Percentiles rank a stretch among this genome's conserved stretches.
phyloP scores from a whole-genome alignment of 2,329 filamentous ascomycete species.

The Amylocarpus encephaloides region DNA sequence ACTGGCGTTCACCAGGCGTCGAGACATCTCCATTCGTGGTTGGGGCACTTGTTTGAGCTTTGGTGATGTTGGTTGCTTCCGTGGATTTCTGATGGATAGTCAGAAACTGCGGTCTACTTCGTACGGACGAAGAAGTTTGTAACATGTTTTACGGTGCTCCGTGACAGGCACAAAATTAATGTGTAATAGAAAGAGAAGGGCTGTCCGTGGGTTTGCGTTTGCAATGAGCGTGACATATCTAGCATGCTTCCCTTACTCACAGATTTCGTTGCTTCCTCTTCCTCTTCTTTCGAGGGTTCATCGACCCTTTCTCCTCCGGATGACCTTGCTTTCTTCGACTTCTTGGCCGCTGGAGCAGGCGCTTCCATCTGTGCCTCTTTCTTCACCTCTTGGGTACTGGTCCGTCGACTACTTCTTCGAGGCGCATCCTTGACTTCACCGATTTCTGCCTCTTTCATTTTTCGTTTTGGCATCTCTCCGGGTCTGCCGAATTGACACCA shows the following conservation, averaged over 20 bases:
- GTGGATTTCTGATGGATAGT: constrained; percentile 2
- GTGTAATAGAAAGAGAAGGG: no score
- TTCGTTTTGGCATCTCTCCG: constrained; percentile 25
- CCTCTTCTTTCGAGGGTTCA: neutral
- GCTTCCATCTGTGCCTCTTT: constrained; percentile 6
- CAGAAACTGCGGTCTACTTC: neutral
- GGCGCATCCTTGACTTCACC: constrained; percentile 14
- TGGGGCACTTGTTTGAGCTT: constrained; percentile 1
- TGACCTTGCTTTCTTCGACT: constrained; percentile 6
- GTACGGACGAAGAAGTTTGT: neutral
- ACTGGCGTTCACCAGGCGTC: constrained; percentile 38
- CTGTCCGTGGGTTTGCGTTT: no score
- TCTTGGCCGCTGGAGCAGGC: constrained; percentile 6
- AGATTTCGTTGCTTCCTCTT: no score
- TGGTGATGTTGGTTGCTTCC: neutral
- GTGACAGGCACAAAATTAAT: neutral
- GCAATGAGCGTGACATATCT: no score
- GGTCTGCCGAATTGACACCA: no score
- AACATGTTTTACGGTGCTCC: neutral
- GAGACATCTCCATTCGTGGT: neutral
- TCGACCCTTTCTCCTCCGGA: neutral
- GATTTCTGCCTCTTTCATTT: constrained; percentile 17
- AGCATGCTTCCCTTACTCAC: no score
- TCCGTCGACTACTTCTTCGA: constrained; percentile 24
- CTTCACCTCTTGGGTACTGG: constrained; percentile 10